Evolutionary conservation across 176 grass and related monocot genomes (phyloP), one percentile per base, ranked within the genome.

Genomic region (Oryza meyeriana): DNA sequence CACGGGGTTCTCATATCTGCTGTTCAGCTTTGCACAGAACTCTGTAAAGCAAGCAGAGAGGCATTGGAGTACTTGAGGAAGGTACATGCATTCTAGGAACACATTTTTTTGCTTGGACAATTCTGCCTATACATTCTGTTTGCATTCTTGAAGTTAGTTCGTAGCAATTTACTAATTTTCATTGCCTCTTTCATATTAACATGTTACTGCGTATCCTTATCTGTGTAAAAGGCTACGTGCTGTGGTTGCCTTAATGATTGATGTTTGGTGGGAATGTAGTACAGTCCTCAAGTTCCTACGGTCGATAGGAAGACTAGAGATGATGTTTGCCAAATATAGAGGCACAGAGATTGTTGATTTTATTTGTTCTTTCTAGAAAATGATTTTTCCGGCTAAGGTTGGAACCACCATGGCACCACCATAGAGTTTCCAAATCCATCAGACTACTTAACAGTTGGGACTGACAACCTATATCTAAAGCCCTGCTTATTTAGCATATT

Each of bases 1-100:
- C 93, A 99, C 8, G 93, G 96, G 22, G 93, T 95, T 88, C 86
- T 95, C 74, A 90, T 98, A 88, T 90, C 93, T 89, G 85, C 68
- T 78, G 91, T 95, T 82, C 96, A 98, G 41, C 92, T 98, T 40
- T 98, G 96, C 69, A 86, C 73, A n/a, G 96, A 98, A 84, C 92
- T 98, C 36, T 98, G 96, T 84, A 98, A 91, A 89, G 90, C 91
- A 22, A 98, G 91, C 85, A 72, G 38, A 52, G 96, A 98, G 65
- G 91, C 96, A 79, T 72, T 86, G 61, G 93, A 91, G 32, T 89
- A 95, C 77, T 86, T 98, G 83, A 85, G 96, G 79, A 92, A 94
- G 96, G 96, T 98, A 93, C 17, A 38, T 48, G 30, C 79, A 75
- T 69, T 44, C 8, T 45, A 75, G 12, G 39, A 57, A 17, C 68